Evolutionary conservation across 1,284 basidiomycete genomes (phyloP).

Genomic region (Termitomyces sp.): DNA sequence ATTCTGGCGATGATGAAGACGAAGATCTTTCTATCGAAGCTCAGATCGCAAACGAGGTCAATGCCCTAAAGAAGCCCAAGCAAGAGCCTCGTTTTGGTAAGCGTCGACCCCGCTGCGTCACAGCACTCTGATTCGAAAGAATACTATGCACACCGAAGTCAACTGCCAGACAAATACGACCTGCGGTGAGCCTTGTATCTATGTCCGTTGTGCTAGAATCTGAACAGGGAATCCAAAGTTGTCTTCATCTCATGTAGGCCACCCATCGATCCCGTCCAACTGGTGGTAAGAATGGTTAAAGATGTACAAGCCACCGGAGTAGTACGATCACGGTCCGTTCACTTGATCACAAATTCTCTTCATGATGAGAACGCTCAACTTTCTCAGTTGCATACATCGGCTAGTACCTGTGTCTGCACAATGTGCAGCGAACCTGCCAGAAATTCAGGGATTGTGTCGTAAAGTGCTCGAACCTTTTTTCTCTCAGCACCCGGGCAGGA

Average conservation of each 20-base stretch:
- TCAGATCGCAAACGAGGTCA: conserved; percentile 66
- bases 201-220: background rate
- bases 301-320: conserved; percentile 59
- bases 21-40: conserved; percentile 55
- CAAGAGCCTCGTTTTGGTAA: conserved; percentile 62
- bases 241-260: conserved; percentile 74
- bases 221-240: conserved; percentile 37
- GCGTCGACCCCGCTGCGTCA: conserved; percentile 20
- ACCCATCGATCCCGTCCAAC: conserved; percentile 70
- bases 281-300: conserved; percentile 61
- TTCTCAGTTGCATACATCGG: conserved; percentile 57
- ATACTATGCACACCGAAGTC: conserved; percentile 32
- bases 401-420: conserved; percentile 64
- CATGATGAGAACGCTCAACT: background rate
- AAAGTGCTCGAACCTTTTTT: conserved; percentile 51
- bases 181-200: conserved; percentile 49
- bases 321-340: conserved; percentile 56
- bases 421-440: conserved; percentile 61
- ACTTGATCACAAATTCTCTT: background rate
- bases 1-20: conserved; percentile 30
- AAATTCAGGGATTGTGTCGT: conserved; percentile 59
- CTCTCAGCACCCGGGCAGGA: conserved; percentile 34
- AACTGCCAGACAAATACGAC: conserved; percentile 74
- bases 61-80: conserved; percentile 61
- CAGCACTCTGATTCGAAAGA: conserved; percentile 3